phyloP scores from a whole-genome alignment of 129 eudicot species.

The Chrysanthemum lavandulifolium region DNA sequence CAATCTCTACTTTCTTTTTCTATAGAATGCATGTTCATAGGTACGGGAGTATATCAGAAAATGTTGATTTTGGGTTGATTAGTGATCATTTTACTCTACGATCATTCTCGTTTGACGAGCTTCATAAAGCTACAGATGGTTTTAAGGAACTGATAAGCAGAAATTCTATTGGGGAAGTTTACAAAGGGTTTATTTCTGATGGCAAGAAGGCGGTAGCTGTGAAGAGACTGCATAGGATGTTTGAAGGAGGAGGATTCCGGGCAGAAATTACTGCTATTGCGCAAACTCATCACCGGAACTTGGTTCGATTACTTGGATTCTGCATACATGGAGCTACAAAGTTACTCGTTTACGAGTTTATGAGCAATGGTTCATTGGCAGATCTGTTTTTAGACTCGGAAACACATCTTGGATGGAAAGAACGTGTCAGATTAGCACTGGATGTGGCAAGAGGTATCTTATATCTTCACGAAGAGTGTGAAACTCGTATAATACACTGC shows the following conservation, averaged over 20 bases:
- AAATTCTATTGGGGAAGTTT: slow-evolving; percentile 23
- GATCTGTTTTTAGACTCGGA: slow-evolving; percentile 19
- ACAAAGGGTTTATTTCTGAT: slow-evolving; percentile 35
- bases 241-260: slow-evolving; percentile 32
- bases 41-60: slow-evolving; percentile 9
- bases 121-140: slow-evolving; percentile 37
- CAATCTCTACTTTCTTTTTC: slow-evolving; percentile 25
- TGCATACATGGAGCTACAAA: slow-evolving; percentile 30
- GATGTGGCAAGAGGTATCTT: slow-evolving; percentile 43
- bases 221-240: slow-evolving; percentile 28
- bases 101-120: slow-evolving; percentile 32
- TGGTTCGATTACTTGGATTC: slow-evolving; percentile 43
- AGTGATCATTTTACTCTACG: slow-evolving; percentile 30
- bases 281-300: slow-evolving; percentile 43
- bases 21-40: slow-evolving; percentile 25
- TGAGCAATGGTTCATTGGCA: slow-evolving; percentile 44
- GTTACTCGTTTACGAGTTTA: slow-evolving; percentile 41
- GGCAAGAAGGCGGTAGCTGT: slow-evolving; percentile 31
- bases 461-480: slow-evolving; percentile 50
- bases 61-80: slow-evolving; percentile 6
- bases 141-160: slow-evolving; percentile 34
- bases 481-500: slow-evolving; percentile 41
- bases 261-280: slow-evolving; percentile 38
- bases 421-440: slow-evolving; percentile 20
- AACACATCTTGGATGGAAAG: slow-evolving; percentile 25